Percentiles rank a stretch among this genome's conserved stretches.
Evolutionary conservation across 2,329 filamentous ascomycete genomes (phyloP).

Genomic region (Daldinia sp.): DNA sequence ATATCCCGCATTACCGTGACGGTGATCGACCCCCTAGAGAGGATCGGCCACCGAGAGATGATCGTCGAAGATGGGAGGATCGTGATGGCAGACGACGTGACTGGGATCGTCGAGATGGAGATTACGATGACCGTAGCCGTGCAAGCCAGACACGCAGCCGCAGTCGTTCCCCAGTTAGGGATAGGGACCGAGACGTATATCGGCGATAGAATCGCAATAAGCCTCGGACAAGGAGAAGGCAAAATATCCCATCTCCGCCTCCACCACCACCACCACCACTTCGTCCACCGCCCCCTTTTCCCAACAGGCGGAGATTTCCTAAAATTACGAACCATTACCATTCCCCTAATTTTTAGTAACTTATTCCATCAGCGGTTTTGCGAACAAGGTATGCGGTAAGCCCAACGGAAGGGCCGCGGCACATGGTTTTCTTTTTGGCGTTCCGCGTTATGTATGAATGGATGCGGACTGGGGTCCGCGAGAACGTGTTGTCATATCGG

Average conservation of each 20-base stretch:
- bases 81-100: constrained; percentile 56
- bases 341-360: constrained; percentile 1
- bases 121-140: constrained; percentile 54
- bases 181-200: constrained; percentile 63
- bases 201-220: constrained; percentile 58
- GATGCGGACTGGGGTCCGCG: not conserved
- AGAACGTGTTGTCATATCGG: not conserved
- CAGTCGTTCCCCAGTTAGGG: constrained; percentile 59
- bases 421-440: constrained; percentile 24
- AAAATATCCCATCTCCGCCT: not conserved
- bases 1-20: constrained; percentile 62
- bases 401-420: constrained; percentile 13
- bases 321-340: not conserved
- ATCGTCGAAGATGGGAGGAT: constrained; percentile 53
- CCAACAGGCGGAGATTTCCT: not conserved
- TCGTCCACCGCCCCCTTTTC: not conserved
- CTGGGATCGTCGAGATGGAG: constrained; percentile 55
- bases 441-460: constrained; percentile 16
- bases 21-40: constrained; percentile 52
- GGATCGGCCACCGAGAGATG: constrained; percentile 56
- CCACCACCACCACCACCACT: not conserved
- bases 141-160: constrained; percentile 59
- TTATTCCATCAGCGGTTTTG: constrained; percentile 14
- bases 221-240: constrained; percentile 15
- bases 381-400: constrained; percentile 16